Evolutionary conservation across 2,329 filamentous ascomycete genomes (phyloP).

Genomic region (Metarhizium humberi): DNA sequence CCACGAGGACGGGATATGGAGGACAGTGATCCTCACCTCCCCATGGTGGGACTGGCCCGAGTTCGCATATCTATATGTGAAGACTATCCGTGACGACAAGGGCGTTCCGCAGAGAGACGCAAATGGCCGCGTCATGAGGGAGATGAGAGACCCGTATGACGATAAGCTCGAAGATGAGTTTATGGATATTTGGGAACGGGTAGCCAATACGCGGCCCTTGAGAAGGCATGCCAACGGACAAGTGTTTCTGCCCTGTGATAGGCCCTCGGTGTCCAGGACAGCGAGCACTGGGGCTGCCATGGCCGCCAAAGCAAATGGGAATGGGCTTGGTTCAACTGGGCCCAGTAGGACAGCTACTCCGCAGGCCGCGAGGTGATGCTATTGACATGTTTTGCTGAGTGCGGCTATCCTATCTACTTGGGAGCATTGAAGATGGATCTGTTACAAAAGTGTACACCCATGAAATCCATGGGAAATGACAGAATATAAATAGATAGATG

Average conservation of each 20-base stretch:
- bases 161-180: conserved; percentile 15
- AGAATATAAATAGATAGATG: neutral
- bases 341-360: neutral
- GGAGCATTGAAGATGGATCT: neutral
- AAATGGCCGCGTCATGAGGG: conserved; percentile 6
- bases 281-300: neutral
- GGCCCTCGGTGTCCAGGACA: neutral
- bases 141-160: conserved; percentile 5
- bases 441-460: neutral
- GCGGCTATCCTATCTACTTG: neutral
- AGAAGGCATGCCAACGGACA: conserved; percentile 10
- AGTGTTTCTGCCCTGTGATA: conserved; percentile 10
- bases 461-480: neutral
- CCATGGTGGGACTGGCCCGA: conserved; percentile 19
- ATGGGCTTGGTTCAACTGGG: neutral
- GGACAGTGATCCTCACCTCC: conserved; percentile 10
- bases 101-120: conserved; percentile 2
- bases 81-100: conserved; percentile 7
- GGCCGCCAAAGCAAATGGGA: neutral
- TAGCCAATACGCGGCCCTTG: conserved; percentile 13
- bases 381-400: neutral
- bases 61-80: conserved; percentile 13
- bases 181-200: conserved; percentile 14
- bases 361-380: conserved; percentile 1
- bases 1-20: conserved; percentile 17